Base-by-base conservation (phyloP, 169 alveolate genomes). In the Condylostoma magnum region DNA sequence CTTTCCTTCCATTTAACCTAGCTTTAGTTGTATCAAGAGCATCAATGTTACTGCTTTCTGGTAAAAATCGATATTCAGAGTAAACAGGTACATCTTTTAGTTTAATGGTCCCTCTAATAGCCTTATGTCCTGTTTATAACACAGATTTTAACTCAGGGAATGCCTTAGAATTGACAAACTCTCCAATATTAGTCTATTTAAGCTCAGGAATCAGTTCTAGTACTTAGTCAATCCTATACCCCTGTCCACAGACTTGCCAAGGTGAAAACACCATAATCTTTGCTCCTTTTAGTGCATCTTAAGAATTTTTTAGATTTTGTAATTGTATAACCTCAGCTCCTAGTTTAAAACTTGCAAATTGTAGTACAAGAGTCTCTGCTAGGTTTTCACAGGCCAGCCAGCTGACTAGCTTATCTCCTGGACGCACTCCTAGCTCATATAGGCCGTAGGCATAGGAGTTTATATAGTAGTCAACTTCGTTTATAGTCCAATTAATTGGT, bases 31-130 rank as follows among this genome's bases (percentile, higher is more conserved):
- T 0, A 44, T 63, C 46, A 34, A 57, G 3, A 44, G 46, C 25
- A n/a, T 3, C 22, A 22, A 33, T 25, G 20, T 31, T 44, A 22
- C 22, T 44, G 0, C 31, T 25, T 46, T 37, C 33, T 18, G 30
- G 44, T 37, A 22, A 30, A 22, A 33, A 18, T 12, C 8, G 22
- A 22, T 63, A 25, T 22, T 75, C 56, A 3, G 84, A 65, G 50
- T 82, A 82, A 2, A 82, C 83, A 70, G 82, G 81, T 15, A 63
- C 20, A 30, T 72, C 70, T 47, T 70, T 68, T 37, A 76, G 53
- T 69, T 75, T 81, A 2, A 67, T 27, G 18, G 76, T 57, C 6
- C 88, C 88, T 28, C 88, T 53, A 25, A 81, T 75, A 18, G 84
- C 41, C 20, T 28, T 6, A 56, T 60, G 77, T 20, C 88, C 82